These are phyloP conservation scores for Arthrobotrys iridis DNA, from an alignment of 2,329 filamentous ascomycete genomes.

Conservation along the genomic window DNA sequence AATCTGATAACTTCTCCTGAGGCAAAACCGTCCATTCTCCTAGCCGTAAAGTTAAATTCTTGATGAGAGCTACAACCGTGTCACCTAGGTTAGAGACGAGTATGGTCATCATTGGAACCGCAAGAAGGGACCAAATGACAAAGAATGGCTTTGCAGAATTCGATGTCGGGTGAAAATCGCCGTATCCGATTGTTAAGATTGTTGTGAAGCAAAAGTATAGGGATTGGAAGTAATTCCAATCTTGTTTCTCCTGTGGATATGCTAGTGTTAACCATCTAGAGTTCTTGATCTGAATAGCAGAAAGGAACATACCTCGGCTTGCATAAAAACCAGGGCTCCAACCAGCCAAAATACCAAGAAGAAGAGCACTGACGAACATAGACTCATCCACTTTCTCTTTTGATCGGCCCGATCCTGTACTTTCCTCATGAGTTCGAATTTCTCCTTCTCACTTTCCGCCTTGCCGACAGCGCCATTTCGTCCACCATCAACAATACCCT, in stretches of 20 bases:
- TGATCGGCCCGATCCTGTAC: slow-evolving; percentile 75
- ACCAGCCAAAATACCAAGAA: slow-evolving; percentile 82
- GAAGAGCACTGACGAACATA: slow-evolving; percentile 73
- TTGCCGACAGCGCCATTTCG: slow-evolving; percentile 1
- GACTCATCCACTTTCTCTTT: slow-evolving; percentile 78
- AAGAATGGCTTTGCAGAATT: slow-evolving; percentile 86
- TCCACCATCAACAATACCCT: slow-evolving; percentile 40
- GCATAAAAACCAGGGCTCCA: slow-evolving; percentile 80
- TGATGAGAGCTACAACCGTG: slow-evolving; percentile 76
- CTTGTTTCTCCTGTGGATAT: slow-evolving; percentile 59
- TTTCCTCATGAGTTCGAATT: slow-evolving; percentile 82
- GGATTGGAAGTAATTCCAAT: slow-evolving; percentile 78
- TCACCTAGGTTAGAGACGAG: slow-evolving; percentile 85
- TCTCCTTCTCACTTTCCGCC: slow-evolving; percentile 66
- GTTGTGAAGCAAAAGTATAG: slow-evolving; percentile 88
- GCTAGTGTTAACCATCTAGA: background rate
- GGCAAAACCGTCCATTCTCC: slow-evolving; percentile 74
- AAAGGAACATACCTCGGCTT: slow-evolving; percentile 66
- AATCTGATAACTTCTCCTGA: slow-evolving; percentile 20
- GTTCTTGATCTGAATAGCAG: background rate
- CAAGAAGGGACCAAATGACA: slow-evolving; percentile 89
- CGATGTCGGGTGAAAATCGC: slow-evolving; percentile 78
- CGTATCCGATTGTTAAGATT: slow-evolving; percentile 86
- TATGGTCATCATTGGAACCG: slow-evolving; percentile 87
- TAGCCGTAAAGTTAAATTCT: slow-evolving; percentile 69